Conservation (phyloP, 176 grass and related monocot species). For the Carex cristatella region DNA sequence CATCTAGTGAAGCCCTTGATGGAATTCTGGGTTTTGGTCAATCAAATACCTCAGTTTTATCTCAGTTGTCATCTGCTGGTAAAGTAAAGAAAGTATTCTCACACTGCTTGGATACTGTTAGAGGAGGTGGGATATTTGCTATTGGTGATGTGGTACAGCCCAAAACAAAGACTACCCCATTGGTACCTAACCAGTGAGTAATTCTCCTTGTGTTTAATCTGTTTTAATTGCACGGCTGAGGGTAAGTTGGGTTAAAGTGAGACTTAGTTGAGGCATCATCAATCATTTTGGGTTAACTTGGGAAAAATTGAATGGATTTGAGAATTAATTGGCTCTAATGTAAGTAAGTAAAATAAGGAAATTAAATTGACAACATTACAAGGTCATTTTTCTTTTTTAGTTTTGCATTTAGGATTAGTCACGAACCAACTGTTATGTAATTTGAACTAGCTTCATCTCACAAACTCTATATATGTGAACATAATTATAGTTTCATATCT, state of each 20-base stretch:
- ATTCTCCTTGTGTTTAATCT: slow-evolving; percentile 2
- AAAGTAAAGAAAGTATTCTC: slow-evolving; percentile 85
- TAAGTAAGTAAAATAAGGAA: background rate
- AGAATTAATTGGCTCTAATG: background rate
- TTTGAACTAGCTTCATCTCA: background rate
- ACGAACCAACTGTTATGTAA: background rate
- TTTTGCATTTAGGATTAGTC: background rate
- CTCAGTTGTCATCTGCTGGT: slow-evolving; percentile 59
- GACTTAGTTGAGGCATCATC: background rate
- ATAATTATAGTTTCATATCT: background rate
- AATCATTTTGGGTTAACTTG: background rate
- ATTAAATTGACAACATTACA: background rate
- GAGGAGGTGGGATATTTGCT: slow-evolving; percentile 79
- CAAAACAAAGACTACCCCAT: slow-evolving; percentile 68
- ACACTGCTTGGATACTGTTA: slow-evolving; percentile 79
- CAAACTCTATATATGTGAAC: background rate
- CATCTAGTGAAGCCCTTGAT: slow-evolving; percentile 68
- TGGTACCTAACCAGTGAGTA: slow-evolving; percentile 64
- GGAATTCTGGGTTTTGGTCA: slow-evolving; percentile 97
- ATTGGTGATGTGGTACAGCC: slow-evolving; percentile 80
- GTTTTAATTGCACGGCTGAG: background rate
- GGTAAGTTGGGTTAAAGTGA: background rate
- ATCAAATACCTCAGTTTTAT: slow-evolving; percentile 67
- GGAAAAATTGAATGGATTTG: background rate
- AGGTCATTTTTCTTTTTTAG: background rate